Evolutionary conservation across 2,329 filamentous ascomycete species (phyloP).

Genomic region (Cercospora beticola): DNA sequence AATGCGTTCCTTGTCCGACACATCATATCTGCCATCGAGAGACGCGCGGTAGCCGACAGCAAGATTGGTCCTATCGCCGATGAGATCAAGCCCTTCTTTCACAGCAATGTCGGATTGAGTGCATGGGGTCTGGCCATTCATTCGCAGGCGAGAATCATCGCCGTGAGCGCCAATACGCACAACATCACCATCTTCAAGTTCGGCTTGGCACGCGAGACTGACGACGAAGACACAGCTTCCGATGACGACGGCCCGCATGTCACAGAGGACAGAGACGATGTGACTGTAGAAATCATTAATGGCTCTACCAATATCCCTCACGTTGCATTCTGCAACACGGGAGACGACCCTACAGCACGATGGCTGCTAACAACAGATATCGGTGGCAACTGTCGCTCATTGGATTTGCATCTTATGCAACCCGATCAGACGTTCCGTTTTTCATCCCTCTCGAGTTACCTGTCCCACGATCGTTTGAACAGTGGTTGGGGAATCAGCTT

Average conservation of each 20-base stretch:
- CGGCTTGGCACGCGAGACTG: slow-evolving; percentile 47
- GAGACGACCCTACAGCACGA: slow-evolving; percentile 53
- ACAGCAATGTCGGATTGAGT: slow-evolving; percentile 70
- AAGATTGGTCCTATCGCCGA: slow-evolving; percentile 43
- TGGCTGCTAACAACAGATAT: slow-evolving; percentile 62
- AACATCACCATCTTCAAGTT: slow-evolving; percentile 60
- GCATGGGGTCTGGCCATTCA: slow-evolving; percentile 92
- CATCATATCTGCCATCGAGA: slow-evolving; percentile 37
- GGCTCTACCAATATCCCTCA: slow-evolving; percentile 55
- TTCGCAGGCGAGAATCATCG: slow-evolving; percentile 75
- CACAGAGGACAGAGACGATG: slow-evolving; percentile 22
- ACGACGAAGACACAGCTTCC: slow-evolving; percentile 14
- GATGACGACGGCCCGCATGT: slow-evolving; percentile 27
- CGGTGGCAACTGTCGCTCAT: slow-evolving; percentile 33
- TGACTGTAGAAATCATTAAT: slow-evolving; percentile 35
- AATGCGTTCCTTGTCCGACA: slow-evolving; percentile 44
- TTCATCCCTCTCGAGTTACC: slow-evolving; percentile 13
- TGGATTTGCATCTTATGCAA: slow-evolving; percentile 32
- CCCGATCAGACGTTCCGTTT: slow-evolving; percentile 31
- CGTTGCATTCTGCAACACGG: slow-evolving; percentile 59
- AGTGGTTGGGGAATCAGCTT: slow-evolving; percentile 42
- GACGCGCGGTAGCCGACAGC: slow-evolving; percentile 34
- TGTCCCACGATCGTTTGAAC: slow-evolving; percentile 33
- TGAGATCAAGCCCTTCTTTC: slow-evolving; percentile 61
- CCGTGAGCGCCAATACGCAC: slow-evolving; percentile 74